phyloP scores from a whole-genome alignment of 495 filamentous ascomycete species.

The Penicilliopsis zonata region DNA sequence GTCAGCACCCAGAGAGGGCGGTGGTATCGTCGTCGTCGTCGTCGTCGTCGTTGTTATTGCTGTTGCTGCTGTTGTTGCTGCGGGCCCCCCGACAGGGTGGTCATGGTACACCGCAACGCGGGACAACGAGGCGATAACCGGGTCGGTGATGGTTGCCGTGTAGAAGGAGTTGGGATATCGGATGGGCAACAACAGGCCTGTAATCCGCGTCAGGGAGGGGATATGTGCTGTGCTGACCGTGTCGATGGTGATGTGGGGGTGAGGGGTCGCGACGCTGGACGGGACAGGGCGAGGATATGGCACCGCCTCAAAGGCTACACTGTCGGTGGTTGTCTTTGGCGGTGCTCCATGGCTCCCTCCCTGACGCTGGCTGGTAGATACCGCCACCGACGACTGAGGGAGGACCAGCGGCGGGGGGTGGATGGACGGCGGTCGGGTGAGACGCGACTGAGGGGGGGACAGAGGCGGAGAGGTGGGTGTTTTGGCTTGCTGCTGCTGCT shows the following conservation, averaged over 20 bases:
- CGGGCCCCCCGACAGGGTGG: constrained; percentile 16
- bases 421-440: constrained; percentile 18
- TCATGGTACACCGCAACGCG: constrained; percentile 64
- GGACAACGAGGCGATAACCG: constrained; percentile 55
- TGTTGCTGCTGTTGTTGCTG: constrained; percentile 16
- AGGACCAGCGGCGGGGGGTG: constrained; percentile 17
- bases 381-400: constrained; percentile 7
- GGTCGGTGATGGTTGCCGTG: constrained; percentile 55
- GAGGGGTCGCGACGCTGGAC: constrained; percentile 19
- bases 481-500: too few relatives aligned
- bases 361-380: constrained; percentile 7
- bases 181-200: constrained; percentile 73
- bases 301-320: constrained; percentile 17
- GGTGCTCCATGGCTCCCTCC: constrained; percentile 11
- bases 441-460: constrained; percentile 10
- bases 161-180: constrained; percentile 85
- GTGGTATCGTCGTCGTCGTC: constrained; percentile 1
- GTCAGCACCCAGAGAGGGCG: constrained; percentile 17
- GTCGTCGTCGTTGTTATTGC: not conserved
- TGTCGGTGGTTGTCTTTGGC: constrained; percentile 13
- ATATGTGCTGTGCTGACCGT: constrained; percentile 50
- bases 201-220: constrained; percentile 67
- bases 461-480: constrained; percentile 15
- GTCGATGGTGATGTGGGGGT: constrained; percentile 41
- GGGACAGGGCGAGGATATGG: constrained; percentile 20